Conservation (phyloP, 2,329 filamentous ascomycete genomes). For the Pseudocercospora vitis region DNA sequence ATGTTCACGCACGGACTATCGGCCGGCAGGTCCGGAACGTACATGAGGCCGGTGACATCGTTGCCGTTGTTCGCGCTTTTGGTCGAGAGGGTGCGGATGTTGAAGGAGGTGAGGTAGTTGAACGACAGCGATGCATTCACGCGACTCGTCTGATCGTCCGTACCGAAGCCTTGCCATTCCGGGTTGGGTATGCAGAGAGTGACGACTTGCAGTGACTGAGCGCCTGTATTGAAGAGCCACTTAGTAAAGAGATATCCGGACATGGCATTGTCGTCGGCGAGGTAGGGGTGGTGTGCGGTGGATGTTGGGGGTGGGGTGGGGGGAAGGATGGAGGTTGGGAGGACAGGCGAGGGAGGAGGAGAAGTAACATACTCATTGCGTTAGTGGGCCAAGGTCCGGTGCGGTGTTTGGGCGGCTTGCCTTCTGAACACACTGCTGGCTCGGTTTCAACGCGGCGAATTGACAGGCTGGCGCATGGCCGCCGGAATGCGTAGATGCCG, state of each 20-base stretch:
- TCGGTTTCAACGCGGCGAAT: not conserved
- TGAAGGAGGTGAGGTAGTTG: conserved; percentile 43
- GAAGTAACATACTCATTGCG: conserved; percentile 44
- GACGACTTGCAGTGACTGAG: conserved; percentile 32
- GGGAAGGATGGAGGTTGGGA: not conserved
- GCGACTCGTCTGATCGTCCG: conserved; percentile 21
- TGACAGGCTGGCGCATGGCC: conserved; percentile 1
- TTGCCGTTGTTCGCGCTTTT: conserved; percentile 63
- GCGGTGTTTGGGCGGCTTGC: not conserved
- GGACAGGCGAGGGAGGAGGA: not conserved
- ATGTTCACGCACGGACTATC: conserved; percentile 63
- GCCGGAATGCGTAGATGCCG: conserved; percentile 1
- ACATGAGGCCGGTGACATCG: conserved; percentile 75
- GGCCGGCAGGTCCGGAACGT: conserved; percentile 68
- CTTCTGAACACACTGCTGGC: not conserved
- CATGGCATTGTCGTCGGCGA: conserved; percentile 13
- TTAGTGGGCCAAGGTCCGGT: conserved; percentile 5
- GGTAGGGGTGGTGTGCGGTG: not conserved
- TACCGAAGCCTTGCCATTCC: conserved; percentile 18
- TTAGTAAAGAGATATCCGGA: conserved; percentile 23
- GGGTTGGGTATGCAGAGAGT: conserved; percentile 36
- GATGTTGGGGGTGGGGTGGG: not conserved
- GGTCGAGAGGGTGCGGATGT: conserved; percentile 74
- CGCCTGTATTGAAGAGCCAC: conserved; percentile 26
- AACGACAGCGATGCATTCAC: conserved; percentile 37